Evolutionary conservation across 495 filamentous ascomycete species (phyloP), one percentile per base, ranked within the genome.

Genomic region (Penicillium egyptiacum): DNA sequence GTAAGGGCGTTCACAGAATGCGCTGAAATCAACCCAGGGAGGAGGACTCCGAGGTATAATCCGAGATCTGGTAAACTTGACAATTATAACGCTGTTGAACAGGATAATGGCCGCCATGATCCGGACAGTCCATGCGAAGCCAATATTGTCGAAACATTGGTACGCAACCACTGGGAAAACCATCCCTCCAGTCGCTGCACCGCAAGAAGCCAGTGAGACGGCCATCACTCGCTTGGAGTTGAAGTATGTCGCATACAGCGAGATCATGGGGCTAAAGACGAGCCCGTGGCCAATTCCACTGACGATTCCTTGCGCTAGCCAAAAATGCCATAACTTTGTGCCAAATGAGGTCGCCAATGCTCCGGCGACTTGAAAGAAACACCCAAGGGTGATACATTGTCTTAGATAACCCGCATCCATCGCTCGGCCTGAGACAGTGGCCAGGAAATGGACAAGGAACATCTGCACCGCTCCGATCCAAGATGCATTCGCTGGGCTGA

Each of bases 91-190:
- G 25, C 85, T 62, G 11, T 73, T 75, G 0, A 59, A 75, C 0
- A 89, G 59, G 57, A 83, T 81, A 44, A 92, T 77, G 63, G 89
- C 86, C 0, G 81, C 89, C 52, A 91, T 74, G 1, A 80, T 71
- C 31, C 89, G 76, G 23, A 91, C 77, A 0, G 88, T 86, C 88
- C 88, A 90, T 1, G 75, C 66, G 67, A 91, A 92, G 22, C 89
- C 89, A 19, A 87, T 73, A 4, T 57, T 61, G 1, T 84, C 80
- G 10, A 88, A 60, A 14, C 92, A 71, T 53, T 81, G 73, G 31
- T 83, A 75, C 12, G 85, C 83, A 51, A 94, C 79, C 48, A 77
- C 72, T 0, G 88, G 86, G 61, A 88, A 89, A 2, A 93, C 60
- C 20, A 92, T 67, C 1, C 89, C 89, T 8, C 90, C 89, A 0